Evolutionary conservation across 257 asterid genomes (phyloP).

Genomic region (Solanum medicagineum): DNA sequence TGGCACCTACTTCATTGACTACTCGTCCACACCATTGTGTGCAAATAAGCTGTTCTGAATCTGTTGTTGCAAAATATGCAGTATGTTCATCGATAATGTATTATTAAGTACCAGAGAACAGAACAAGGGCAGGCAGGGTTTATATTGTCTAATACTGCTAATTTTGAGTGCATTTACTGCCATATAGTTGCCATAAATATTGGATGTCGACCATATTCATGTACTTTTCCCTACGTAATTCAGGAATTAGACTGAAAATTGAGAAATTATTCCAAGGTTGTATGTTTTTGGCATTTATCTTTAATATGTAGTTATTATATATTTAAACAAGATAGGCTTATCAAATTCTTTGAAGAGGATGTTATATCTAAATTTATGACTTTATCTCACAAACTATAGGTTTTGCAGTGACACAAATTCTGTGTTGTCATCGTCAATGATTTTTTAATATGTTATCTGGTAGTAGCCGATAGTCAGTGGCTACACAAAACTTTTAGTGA

Average conservation of each 20-base stretch:
- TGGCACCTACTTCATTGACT: background rate
- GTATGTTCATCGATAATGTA: background rate
- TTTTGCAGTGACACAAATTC: background rate
- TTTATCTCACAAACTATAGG: background rate
- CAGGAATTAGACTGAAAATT: background rate
- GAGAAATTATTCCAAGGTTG: background rate
- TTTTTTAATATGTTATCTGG: background rate
- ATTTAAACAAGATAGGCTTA: background rate
- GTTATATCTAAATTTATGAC: background rate
- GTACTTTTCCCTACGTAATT: background rate
- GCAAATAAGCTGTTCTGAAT: background rate
- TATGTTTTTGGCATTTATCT: background rate
- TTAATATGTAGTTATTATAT: background rate
- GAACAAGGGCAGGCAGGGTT: background rate
- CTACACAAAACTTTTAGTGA: background rate
- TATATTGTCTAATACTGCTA: background rate
- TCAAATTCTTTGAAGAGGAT: background rate
- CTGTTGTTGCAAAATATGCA: background rate
- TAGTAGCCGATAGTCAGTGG: background rate
- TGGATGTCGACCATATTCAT: background rate
- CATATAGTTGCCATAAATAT: background rate
- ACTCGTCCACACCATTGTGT: background rate
- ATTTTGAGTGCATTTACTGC: background rate
- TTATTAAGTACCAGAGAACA: background rate
- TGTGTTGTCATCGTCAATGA: background rate